These are phyloP conservation scores for Akanthomyces dipterigenus DNA, from an alignment of 2,329 filamentous ascomycete species.

Conservation along the genomic window DNA sequence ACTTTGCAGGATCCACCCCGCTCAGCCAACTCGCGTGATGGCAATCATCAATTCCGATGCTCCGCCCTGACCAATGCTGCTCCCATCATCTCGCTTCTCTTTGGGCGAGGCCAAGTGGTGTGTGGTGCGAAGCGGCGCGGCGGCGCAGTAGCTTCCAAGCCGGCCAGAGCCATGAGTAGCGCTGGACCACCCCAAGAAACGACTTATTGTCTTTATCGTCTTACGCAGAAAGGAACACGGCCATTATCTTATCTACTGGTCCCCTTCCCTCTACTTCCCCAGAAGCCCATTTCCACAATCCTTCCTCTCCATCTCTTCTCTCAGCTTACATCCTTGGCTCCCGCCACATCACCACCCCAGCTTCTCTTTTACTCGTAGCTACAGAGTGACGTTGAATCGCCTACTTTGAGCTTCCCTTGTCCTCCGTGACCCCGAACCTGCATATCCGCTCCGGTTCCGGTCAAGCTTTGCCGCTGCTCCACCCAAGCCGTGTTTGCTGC, in stretches of 20 bases:
- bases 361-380: not conserved
- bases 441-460: constrained; percentile 2
- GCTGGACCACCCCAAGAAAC: not conserved
- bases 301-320: not conserved
- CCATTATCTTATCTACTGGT: not conserved
- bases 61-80: constrained; percentile 2
- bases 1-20: not conserved
- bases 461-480: not conserved
- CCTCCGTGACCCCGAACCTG: not conserved
- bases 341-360: not conserved
- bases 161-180: not conserved
- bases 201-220: too few species aligned
- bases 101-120: not conserved
- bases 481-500: not conserved
- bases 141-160: not conserved
- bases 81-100: not conserved
- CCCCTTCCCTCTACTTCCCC: constrained; percentile 3
- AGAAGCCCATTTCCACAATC: not conserved
- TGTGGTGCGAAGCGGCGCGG: not conserved
- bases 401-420: not conserved
- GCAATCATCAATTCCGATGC: constrained; percentile 11
- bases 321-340: not conserved
- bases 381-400: constrained; percentile 4
- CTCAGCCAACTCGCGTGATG: constrained; percentile 10
- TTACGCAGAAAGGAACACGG: too few species aligned